Evolutionary conservation across 257 asterid genomes (phyloP).

Genomic region (Apocynum venetum): DNA sequence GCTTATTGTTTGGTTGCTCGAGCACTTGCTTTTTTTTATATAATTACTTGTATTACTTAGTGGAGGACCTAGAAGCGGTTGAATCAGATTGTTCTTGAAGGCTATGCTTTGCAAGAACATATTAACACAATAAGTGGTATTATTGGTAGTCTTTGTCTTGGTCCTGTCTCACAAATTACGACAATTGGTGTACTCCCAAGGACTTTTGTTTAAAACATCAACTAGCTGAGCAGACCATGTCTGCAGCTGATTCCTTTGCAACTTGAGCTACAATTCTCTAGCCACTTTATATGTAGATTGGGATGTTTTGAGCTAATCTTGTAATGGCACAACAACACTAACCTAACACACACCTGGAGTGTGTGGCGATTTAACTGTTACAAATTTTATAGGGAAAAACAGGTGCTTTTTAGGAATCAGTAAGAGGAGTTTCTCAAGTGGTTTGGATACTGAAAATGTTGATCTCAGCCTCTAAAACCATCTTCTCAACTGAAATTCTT

Average conservation of each 20-base stretch:
- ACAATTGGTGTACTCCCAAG: too few relatives aligned
- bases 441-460: background rate
- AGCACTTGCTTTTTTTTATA: background rate
- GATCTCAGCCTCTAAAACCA: background rate
- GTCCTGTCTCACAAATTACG: background rate
- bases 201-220: too few relatives aligned
- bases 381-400: background rate
- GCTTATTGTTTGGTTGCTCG: background rate
- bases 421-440: too few relatives aligned
- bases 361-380: background rate
- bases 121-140: background rate
- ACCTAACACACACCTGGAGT: background rate
- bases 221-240: too few relatives aligned
- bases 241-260: too few relatives aligned
- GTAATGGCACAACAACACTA: too few relatives aligned
- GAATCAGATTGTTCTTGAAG: background rate
- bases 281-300: background rate
- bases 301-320: too few relatives aligned
- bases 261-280: too few relatives aligned
- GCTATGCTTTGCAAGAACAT: too few relatives aligned
- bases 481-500: background rate
- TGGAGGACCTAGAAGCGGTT: background rate
- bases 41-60: too few relatives aligned
- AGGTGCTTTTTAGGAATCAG: too few relatives aligned
- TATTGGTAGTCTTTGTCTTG: background rate